Conservation (phyloP, 2,329 filamentous ascomycete species). For the Xylaria multiplex region DNA sequence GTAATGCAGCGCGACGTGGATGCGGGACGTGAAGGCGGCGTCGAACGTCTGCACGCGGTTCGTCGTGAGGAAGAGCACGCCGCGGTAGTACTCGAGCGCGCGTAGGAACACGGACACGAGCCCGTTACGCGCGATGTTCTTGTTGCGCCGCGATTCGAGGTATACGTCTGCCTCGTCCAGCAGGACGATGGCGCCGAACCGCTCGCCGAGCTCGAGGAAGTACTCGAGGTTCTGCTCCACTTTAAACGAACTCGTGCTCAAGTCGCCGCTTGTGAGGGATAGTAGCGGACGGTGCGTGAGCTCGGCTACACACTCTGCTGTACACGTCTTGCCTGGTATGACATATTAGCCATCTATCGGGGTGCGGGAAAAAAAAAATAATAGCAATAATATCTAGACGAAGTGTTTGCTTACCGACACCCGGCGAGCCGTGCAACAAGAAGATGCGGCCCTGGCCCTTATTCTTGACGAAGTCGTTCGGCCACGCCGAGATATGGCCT, state of each 20-base stretch:
- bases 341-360: constrained; percentile 9
- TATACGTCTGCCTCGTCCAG: constrained; percentile 71
- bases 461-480: constrained; percentile 59
- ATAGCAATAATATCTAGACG: too few relatives aligned
- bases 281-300: constrained; percentile 62
- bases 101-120: constrained; percentile 61
- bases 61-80: constrained; percentile 62
- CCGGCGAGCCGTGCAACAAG: constrained; percentile 62
- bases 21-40: constrained; percentile 59
- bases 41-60: constrained; percentile 61
- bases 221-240: constrained; percentile 59
- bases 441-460: constrained; percentile 63
- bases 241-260: constrained; percentile 52
- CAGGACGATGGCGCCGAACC: constrained; percentile 62
- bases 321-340: constrained; percentile 61
- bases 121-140: constrained; percentile 58
- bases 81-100: constrained; percentile 63
- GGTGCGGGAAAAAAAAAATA: not conserved
- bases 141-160: constrained; percentile 60
- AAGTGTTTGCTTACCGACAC: constrained; percentile 52
- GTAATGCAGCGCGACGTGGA: constrained; percentile 62
- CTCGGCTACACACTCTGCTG: constrained; percentile 65
- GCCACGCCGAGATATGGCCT: constrained; percentile 57
- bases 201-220: constrained; percentile 60
- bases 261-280: constrained; percentile 61